Evolutionary conservation across 139 green algal genomes (phyloP).

Genomic region (Closterium sp.): DNA sequence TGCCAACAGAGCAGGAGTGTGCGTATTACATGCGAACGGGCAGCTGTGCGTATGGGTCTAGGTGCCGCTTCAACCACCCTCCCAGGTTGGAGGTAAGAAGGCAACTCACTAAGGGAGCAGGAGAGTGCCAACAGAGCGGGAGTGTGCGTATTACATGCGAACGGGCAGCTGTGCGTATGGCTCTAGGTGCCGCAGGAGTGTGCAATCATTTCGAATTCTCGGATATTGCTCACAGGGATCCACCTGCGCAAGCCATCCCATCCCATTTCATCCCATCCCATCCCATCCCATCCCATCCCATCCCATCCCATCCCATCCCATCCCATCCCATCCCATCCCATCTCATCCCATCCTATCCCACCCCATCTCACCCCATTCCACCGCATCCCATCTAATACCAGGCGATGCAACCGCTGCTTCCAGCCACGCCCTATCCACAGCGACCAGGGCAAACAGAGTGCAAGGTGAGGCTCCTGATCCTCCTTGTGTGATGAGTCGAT

Average conservation of each 20-base stretch:
- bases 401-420: background rate
- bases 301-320: background rate
- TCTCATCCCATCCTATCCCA: too few relatives aligned
- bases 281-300: background rate
- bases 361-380: too few relatives aligned
- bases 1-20: slow-evolving; percentile 61
- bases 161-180: background rate
- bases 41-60: slow-evolving; percentile 52
- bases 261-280: too few relatives aligned
- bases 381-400: background rate
- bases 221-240: too few relatives aligned
- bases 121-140: too few relatives aligned
- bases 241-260: too few relatives aligned
- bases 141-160: background rate
- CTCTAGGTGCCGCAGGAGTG: background rate
- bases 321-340: too few relatives aligned
- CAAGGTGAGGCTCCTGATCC: background rate
- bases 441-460: background rate
- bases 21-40: slow-evolving; percentile 52
- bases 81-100: background rate
- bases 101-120: background rate
- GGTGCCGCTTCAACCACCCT: slow-evolving; percentile 54
- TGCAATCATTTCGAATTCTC: too few relatives aligned
- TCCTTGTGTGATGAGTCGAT: too few relatives aligned
- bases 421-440: background rate